These are phyloP conservation scores for Dictyostelium brefeldianum DNA, from an alignment of 78 protist species.

Conservation along the genomic window DNA sequence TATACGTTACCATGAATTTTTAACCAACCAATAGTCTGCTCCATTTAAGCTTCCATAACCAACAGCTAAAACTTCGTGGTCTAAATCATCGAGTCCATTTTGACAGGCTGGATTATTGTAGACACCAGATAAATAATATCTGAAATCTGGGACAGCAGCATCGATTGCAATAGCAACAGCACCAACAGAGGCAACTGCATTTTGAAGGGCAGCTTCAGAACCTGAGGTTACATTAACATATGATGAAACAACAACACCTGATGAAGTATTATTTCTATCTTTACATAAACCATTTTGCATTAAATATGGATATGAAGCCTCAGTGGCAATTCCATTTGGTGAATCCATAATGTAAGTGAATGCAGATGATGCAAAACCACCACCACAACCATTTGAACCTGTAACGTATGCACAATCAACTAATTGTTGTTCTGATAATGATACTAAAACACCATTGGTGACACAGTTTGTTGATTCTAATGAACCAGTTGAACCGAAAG, in stretches of 20 bases:
- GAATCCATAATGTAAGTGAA: slow-evolving; percentile 62
- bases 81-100: slow-evolving; percentile 83
- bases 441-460: slow-evolving; percentile 16
- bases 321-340: slow-evolving; percentile 81
- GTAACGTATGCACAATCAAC: slow-evolving; percentile 67
- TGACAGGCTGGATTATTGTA: slow-evolving; percentile 64
- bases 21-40: slow-evolving; percentile 77
- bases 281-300: slow-evolving; percentile 81
- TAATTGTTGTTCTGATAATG: slow-evolving; percentile 86
- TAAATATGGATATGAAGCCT: slow-evolving; percentile 85
- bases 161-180: slow-evolving; percentile 88
- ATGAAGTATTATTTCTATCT: background rate
- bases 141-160: slow-evolving; percentile 78
- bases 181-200: slow-evolving; percentile 80
- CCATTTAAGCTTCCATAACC: slow-evolving; percentile 85
- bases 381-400: slow-evolving; percentile 77
- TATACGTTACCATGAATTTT: slow-evolving; percentile 87
- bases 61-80: slow-evolving; percentile 88
- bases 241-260: slow-evolving; percentile 44
- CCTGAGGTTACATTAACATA: slow-evolving; percentile 80
- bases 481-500: slow-evolving; percentile 88
- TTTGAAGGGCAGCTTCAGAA: slow-evolving; percentile 68
- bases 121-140: slow-evolving; percentile 82
- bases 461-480: slow-evolving; percentile 82
- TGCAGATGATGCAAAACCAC: slow-evolving; percentile 82